A percentile compares a stretch with the other conserved stretches of the same genome.
These are phyloP conservation scores for Penicillium hesseltinei DNA, from an alignment of 2,329 filamentous ascomycete genomes.

Conservation along the genomic window DNA sequence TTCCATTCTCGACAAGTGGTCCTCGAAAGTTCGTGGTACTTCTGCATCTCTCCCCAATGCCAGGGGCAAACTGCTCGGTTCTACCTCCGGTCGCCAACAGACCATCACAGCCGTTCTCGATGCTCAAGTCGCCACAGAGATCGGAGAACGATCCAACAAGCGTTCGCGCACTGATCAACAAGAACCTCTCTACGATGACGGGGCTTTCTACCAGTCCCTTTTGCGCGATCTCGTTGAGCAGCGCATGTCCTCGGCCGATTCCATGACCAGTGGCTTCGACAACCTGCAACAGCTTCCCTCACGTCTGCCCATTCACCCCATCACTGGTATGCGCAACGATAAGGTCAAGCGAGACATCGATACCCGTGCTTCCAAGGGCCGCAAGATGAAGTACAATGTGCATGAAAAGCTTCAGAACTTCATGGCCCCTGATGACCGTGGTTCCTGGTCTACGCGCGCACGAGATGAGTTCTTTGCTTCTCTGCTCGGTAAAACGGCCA, in stretches of 20 bases:
- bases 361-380: constrained; percentile 89
- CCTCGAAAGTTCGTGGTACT: constrained; percentile 65
- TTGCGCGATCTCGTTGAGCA: constrained; percentile 92
- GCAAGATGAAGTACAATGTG: constrained; percentile 90
- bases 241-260: constrained; percentile 64
- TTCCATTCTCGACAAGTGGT: constrained; percentile 84
- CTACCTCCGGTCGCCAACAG: constrained; percentile 52
- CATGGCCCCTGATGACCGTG: constrained; percentile 85
- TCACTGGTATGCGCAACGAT: constrained; percentile 47
- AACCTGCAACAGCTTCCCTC: constrained; percentile 40
- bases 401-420: constrained; percentile 98
- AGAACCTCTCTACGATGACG: constrained; percentile 81
- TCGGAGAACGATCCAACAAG: constrained; percentile 33
- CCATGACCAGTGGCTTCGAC: constrained; percentile 47
- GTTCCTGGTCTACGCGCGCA: constrained; percentile 75
- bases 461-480: constrained; percentile 74
- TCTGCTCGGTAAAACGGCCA: constrained; percentile 63
- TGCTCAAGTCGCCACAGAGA: constrained; percentile 45
- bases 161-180: constrained; percentile 26
- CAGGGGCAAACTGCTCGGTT: constrained; percentile 61
- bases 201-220: constrained; percentile 88
- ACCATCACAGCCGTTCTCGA: constrained; percentile 46
- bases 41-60: constrained; percentile 53
- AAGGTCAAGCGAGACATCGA: constrained; percentile 84
- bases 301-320: constrained; percentile 37